Evolutionary conservation across 2,329 filamentous ascomycete species (phyloP).

Genomic region (Fusarium graminum): DNA sequence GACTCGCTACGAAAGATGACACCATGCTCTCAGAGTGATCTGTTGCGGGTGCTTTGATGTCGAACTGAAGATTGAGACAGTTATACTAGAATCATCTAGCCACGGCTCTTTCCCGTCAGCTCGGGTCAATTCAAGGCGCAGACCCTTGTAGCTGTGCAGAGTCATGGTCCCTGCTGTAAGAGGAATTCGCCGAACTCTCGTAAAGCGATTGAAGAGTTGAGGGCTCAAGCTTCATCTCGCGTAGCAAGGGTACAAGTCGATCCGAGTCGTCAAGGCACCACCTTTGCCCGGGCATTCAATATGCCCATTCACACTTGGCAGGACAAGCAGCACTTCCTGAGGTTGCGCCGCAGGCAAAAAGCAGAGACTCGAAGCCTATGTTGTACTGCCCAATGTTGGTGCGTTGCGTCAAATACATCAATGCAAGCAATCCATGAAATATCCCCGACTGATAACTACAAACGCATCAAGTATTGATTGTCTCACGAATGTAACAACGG

Average conservation of each 20-base stretch:
- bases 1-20: conserved; percentile 25
- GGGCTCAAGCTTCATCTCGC: conserved; percentile 23
- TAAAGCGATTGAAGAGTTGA: conserved; percentile 7
- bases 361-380: conserved; percentile 3
- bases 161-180: conserved; percentile 9
- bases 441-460: conserved; percentile 2
- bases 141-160: conserved; percentile 1
- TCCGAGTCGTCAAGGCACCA: conserved; percentile 16
- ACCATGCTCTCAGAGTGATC: conserved; percentile 23
- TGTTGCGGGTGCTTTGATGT: conserved; percentile 13
- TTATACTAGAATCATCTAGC: neutral
- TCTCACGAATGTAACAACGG: conserved; percentile 8
- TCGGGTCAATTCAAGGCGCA: conserved; percentile 35
- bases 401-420: conserved; percentile 4
- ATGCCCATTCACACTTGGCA: conserved; percentile 3
- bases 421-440: conserved; percentile 8
- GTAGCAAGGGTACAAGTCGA: conserved; percentile 12
- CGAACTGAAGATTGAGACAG: neutral
- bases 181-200: conserved; percentile 24
- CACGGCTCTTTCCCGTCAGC: conserved; percentile 38
- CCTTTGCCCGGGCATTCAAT: conserved; percentile 11
- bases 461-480: conserved; percentile 18
- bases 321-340: conserved; percentile 9
- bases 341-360: conserved; percentile 15
- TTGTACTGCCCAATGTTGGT: conserved; percentile 5